Base-by-base conservation (phyloP, 805 yeast species). In the Candida maris region DNA sequence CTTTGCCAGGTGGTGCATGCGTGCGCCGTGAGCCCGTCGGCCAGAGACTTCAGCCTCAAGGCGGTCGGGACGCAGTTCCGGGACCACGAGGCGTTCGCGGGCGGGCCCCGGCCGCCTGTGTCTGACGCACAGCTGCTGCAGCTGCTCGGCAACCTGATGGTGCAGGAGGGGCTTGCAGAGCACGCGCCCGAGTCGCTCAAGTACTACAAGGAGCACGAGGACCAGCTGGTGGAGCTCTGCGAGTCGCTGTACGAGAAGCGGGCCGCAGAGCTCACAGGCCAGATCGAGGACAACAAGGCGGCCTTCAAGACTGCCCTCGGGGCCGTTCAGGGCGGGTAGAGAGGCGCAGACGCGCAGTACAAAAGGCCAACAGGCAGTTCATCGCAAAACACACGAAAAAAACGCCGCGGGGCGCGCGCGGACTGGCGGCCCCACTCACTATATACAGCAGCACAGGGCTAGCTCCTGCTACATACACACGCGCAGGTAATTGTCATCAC, bases 1-100 rank as follows among this genome's bases (percentile, higher is more conserved):
- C 43, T 61, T 3, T 48, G 56, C n/a, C 65, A 61, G 39, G 35
- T 47, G 17, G 38, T 59, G 4, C 50, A 55, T 29, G 62, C 48
- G 5, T 27, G 40, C 8, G 19, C 46, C 14, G 41, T 22, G 32
- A 42, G 29, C 23, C 47, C 27, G 19, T 46, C 42, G 20, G 29
- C 34, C 4, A 35, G 38, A 39, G 43, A 42, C 19, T 35, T 43
- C 14, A 37, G 39, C 17, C 28, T 41, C 23, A 31, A 43, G 3
- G 29, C 37, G 10, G 38, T 60, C 5, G 19, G 45, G 13, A 16
- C 30, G 6, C 38, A 34, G 30, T 40, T 59, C 27, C 41, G 37
- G 6, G 27, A 34, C 1, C 64, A 61, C 39, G 56, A 61, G 9
- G 29, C 60, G 21, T 44, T 57, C 30, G 38, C 40, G 8, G 37